A percentile compares a stretch with the other conserved stretches of the same genome.
Conservation (phyloP, 2,329 filamentous ascomycete species). For the Passalora sequoiae region DNA sequence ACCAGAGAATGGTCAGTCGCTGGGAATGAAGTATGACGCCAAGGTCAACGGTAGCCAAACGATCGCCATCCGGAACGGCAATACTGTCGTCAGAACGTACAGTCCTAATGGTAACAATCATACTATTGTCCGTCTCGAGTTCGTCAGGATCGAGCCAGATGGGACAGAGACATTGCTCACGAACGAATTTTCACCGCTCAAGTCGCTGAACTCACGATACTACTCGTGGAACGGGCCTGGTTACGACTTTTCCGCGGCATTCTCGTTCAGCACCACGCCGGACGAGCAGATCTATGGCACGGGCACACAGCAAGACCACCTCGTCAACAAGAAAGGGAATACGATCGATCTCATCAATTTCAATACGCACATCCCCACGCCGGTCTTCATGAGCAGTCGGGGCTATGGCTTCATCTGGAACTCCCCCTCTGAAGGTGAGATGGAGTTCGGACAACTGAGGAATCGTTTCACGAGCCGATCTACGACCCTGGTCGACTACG, state of each 20-base stretch:
- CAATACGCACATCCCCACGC: constrained; percentile 32
- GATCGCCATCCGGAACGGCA: constrained; percentile 35
- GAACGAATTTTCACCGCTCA: constrained; percentile 34
- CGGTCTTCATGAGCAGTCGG: constrained; percentile 29
- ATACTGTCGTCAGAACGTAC: constrained; percentile 34
- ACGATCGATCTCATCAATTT: constrained; percentile 32
- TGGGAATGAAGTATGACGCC: constrained; percentile 33
- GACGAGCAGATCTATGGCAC: constrained; percentile 34
- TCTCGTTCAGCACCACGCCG: constrained; percentile 35
- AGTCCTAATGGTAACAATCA: constrained; percentile 29
- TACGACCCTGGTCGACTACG: constrained; percentile 32
- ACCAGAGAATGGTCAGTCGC: constrained; percentile 31
- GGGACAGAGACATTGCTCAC: constrained; percentile 36
- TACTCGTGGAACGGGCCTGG: constrained; percentile 35
- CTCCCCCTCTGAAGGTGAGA: constrained; percentile 27
- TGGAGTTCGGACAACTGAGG: constrained; percentile 28
- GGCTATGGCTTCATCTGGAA: constrained; percentile 34
- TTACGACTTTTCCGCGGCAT: constrained; percentile 35
- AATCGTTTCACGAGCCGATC: constrained; percentile 29
- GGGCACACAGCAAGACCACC: constrained; percentile 30
- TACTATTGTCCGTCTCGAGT: constrained; percentile 34
- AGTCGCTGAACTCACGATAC: constrained; percentile 35
- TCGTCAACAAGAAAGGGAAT: constrained; percentile 33
- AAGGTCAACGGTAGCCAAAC: constrained; percentile 31
- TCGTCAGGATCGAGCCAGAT: constrained; percentile 34